Conservation (phyloP, 2,329 filamentous ascomycete genomes). For the Pseudogymnoascus sp. region DNA sequence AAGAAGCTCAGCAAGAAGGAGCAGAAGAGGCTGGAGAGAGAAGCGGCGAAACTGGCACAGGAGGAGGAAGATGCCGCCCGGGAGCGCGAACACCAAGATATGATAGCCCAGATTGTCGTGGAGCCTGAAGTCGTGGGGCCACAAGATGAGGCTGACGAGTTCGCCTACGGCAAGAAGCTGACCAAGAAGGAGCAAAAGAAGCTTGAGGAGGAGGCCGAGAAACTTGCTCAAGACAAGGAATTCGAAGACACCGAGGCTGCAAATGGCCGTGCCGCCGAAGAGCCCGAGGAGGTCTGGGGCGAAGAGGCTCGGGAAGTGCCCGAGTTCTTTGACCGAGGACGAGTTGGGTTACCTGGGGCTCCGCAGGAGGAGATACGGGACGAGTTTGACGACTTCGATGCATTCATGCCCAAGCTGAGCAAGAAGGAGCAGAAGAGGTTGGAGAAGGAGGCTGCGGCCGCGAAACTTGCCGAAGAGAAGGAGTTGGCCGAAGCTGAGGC, state of each 20-base stretch:
- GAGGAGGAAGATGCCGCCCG: slow-evolving; percentile 11
- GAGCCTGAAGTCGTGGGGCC: slow-evolving; percentile 22
- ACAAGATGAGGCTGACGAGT: slow-evolving; percentile 17
- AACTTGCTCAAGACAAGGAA: neutral
- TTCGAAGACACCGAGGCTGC: neutral
- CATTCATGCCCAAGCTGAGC: slow-evolving; percentile 33
- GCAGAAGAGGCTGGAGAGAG: slow-evolving; percentile 21
- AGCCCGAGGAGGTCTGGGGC: neutral
- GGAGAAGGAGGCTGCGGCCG: slow-evolving; percentile 4
- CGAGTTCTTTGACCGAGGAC: neutral
- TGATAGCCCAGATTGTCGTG: slow-evolving; percentile 19
- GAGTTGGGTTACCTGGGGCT: neutral
- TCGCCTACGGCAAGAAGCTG: slow-evolving; percentile 20
- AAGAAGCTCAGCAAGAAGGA: slow-evolving; percentile 21
- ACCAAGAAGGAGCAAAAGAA: slow-evolving; percentile 15
- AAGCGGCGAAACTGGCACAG: neutral
- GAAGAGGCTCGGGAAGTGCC: slow-evolving; percentile 18
- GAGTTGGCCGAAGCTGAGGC: neutral
- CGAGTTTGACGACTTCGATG: slow-evolving; percentile 22
- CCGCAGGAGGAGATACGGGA: neutral
- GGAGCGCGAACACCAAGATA: slow-evolving; percentile 16
- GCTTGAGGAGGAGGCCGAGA: slow-evolving; percentile 20
- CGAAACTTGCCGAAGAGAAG: neutral
- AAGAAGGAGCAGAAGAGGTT: slow-evolving; percentile 46
- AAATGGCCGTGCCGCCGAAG: neutral